phyloP scores from a whole-genome alignment of 139 green algal species.

The Chlorella sp. region DNA sequence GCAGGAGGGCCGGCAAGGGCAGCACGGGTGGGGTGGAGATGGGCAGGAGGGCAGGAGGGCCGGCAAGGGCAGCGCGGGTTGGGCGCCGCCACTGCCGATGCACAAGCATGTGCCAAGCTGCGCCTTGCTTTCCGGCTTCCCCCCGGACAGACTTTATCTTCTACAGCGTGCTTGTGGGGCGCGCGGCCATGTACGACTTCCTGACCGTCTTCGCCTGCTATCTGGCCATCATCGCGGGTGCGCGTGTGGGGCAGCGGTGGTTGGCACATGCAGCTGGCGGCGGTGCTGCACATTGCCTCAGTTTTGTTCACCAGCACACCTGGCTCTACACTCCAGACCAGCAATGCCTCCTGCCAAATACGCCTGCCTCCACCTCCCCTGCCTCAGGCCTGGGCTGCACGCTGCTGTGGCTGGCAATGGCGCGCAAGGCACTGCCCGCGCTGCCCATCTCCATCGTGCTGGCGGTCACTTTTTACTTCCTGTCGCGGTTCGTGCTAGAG shows the following conservation, averaged over 20 bases:
- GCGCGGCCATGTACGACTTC: slow-evolving; percentile 96
- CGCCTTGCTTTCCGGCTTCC: too few species aligned
- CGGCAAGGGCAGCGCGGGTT: too few species aligned
- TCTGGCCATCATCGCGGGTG: slow-evolving; percentile 76
- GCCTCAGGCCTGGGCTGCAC: slow-evolving; percentile 85
- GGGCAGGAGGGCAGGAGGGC: too few species aligned
- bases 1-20: too few species aligned
- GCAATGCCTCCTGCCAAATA: not conserved
- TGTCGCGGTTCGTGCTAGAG: slow-evolving; percentile 82
- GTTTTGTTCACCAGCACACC: too few species aligned
- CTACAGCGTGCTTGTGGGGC: slow-evolving; percentile 87
- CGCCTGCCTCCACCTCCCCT: slow-evolving; percentile 58
- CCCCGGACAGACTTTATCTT: not conserved
- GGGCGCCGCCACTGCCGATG: too few species aligned
- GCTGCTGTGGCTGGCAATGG: slow-evolving; percentile 87
- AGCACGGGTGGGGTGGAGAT: too few species aligned
- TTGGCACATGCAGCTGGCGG: too few species aligned
- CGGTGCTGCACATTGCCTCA: too few species aligned
- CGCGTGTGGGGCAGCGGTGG: not conserved
- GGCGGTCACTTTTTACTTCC: slow-evolving; percentile 92
- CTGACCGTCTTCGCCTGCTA: slow-evolving; percentile 87
- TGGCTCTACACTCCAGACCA: not conserved
- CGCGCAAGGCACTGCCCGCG: slow-evolving; percentile 88
- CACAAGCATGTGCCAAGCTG: too few species aligned
- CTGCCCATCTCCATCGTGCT: slow-evolving; percentile 96